Evolutionary conservation across 306 rosid genomes (phyloP).

Genomic region (Trifolium repens): DNA sequence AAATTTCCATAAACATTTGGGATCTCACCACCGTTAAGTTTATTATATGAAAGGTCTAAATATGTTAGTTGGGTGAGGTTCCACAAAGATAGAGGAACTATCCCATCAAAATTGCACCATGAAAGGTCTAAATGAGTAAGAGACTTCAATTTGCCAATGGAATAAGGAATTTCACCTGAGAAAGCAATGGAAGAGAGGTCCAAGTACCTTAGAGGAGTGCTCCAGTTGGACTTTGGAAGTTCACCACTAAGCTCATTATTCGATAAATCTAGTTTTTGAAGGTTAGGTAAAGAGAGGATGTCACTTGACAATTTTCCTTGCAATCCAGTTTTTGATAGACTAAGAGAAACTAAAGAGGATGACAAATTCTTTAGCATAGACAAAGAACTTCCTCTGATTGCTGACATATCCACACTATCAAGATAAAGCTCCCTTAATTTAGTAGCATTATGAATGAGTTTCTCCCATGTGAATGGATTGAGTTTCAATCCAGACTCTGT

Average conservation of each 20-base stretch:
- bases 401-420: background rate
- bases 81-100: background rate
- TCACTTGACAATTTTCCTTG: background rate
- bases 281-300: slow-evolving; percentile 1
- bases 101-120: background rate
- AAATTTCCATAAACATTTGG: background rate
- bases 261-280: background rate
- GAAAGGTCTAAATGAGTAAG: background rate
- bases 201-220: background rate
- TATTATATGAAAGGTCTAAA: background rate
- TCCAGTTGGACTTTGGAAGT: slow-evolving; percentile 28
- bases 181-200: background rate
- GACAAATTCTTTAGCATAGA: background rate
- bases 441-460: slow-evolving; percentile 33
- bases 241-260: too few species aligned
- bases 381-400: background rate
- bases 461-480: slow-evolving; percentile 34
- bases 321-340: background rate
- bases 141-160: background rate
- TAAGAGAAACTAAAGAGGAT: background rate
- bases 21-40: slow-evolving; percentile 25
- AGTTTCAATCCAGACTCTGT: background rate
- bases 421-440: slow-evolving; percentile 18
- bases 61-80: slow-evolving; percentile 10
- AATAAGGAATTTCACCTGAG: background rate